A percentile compares a stretch with the other conserved stretches of the same genome.
These are phyloP conservation scores for Epichloe bromicola DNA, from an alignment of 2,329 filamentous ascomycete genomes.

Conservation along the genomic window DNA sequence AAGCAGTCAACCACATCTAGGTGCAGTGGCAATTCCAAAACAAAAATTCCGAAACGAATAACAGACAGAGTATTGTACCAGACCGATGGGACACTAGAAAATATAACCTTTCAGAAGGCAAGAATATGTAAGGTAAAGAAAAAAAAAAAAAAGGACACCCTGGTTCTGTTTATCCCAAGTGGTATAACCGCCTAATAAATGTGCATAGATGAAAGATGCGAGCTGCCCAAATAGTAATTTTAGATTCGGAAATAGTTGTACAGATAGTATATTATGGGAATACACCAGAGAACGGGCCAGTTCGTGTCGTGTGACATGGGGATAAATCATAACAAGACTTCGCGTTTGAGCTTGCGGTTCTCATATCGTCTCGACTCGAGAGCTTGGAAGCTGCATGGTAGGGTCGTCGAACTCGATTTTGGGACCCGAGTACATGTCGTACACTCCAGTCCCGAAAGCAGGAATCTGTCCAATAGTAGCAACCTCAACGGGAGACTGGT, in stretches of 20 bases:
- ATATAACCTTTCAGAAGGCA: neutral
- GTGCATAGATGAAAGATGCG: constrained; percentile 2
- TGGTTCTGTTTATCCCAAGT: constrained; percentile 18
- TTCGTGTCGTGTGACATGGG: neutral
- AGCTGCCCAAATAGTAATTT: neutral
- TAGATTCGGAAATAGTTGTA: neutral
- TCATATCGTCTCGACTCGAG: constrained; percentile 39
- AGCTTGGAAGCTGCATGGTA: constrained; percentile 46
- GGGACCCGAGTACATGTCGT: constrained; percentile 36
- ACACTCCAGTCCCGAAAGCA: constrained; percentile 35
- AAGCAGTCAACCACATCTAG: neutral
- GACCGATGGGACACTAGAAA: too few relatives aligned
- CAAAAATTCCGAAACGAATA: too few relatives aligned
- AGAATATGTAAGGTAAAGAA: neutral
- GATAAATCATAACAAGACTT: neutral
- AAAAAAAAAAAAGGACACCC: constrained; percentile 3
- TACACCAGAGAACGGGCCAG: neutral
- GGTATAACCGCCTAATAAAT: constrained; percentile 17
- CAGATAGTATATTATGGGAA: neutral
- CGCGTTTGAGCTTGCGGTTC: too few relatives aligned
- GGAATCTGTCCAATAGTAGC: constrained; percentile 39
- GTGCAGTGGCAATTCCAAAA: too few relatives aligned
- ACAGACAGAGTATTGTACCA: too few relatives aligned
- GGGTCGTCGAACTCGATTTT: constrained; percentile 47
- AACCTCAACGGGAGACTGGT: constrained; percentile 45